Base-by-base conservation (phyloP, 345 rosid genomes). In the Microthlaspi erraticum region DNA sequence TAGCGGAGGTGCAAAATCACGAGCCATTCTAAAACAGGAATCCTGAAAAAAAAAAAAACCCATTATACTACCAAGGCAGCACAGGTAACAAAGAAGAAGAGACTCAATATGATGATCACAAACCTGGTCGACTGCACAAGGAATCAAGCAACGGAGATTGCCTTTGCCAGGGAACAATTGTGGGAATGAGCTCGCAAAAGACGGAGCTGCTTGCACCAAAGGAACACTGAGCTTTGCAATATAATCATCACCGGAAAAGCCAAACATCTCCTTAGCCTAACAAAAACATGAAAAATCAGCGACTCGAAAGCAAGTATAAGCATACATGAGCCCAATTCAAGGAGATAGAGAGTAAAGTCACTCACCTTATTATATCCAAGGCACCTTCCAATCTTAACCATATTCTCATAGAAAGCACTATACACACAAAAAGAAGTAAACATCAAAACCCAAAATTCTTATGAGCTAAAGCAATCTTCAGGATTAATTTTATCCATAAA, bases 101-200 rank as follows among this genome's bases (percentile, higher is more conserved):
- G 26, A 23, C 26, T 23, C 1, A 23, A 23, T 23, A 0, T 23
- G n/a, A n/a, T n/a, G 26, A 23, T 23, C 26, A 23, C 33, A 23
- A 2, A 87, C 98, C 96, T 93, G 98, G 71, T 93, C 97, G 74
- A 90, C 86, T 12, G 92, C 98, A 68, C 97, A 93, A 49, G 98
- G 98, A 78, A 93, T 88, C 82, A 93, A 80, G 81, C 97, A 93
- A 51, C 88, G 91, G 43, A 88, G 88, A 45, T 86, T 73, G 69
- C 83, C 85, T 70, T 80, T 81, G 12, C 93, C 92, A 5, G 89
- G 52, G 76, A 93, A 93, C 41, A 93, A 71, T 68, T 93, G 96
- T 1, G 93, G 97, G 70, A 93, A 93, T 45, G 97, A 87, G 43
- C 90, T 87, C 8, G 98, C 87, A 81, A 90, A 93, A 6, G 93